Percentiles rank a stretch among this genome's conserved stretches.
Evolutionary conservation across 495 filamentous ascomycete species (phyloP).

Genomic region (Penicillium soppii): DNA sequence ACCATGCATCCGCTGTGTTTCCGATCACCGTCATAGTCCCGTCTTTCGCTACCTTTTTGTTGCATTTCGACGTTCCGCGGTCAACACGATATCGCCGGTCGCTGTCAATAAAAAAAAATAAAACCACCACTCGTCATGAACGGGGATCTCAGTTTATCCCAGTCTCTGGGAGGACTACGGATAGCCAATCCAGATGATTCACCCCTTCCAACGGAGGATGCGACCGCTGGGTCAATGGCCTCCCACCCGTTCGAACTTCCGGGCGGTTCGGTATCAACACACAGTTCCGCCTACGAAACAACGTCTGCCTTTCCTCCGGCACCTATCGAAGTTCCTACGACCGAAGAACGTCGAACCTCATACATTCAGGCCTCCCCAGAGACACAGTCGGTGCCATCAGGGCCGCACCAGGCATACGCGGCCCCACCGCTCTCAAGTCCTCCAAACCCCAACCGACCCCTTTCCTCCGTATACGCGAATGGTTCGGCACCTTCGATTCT

Average conservation of each 20-base stretch:
- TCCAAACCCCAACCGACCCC: slow-evolving; percentile 47
- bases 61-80: slow-evolving; percentile 1
- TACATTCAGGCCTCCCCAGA: slow-evolving; percentile 21
- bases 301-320: slow-evolving; percentile 22
- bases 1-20: slow-evolving; percentile 38
- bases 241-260: slow-evolving; percentile 25
- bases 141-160: slow-evolving; percentile 88
- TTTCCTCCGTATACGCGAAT: slow-evolving; percentile 56
- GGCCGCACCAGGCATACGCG: slow-evolving; percentile 37
- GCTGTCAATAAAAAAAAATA: slow-evolving; percentile 7
- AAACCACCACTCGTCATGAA: slow-evolving; percentile 70
- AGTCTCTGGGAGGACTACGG: slow-evolving; percentile 88
- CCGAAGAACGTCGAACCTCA: slow-evolving; percentile 32
- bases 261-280: slow-evolving; percentile 30
- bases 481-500: slow-evolving; percentile 34
- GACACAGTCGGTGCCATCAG: slow-evolving; percentile 18
- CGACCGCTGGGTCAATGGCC: slow-evolving; percentile 26
- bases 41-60: slow-evolving; percentile 10
- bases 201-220: slow-evolving; percentile 57
- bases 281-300: slow-evolving; percentile 16
- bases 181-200: slow-evolving; percentile 96
- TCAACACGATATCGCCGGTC: slow-evolving; percentile 9
- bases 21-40: slow-evolving; percentile 40
- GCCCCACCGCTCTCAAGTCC: slow-evolving; percentile 43
- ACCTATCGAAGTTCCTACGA: slow-evolving; percentile 18